These are phyloP conservation scores for Gentiana straminea DNA, from an alignment of 257 asterid genomes.

Conservation along the genomic window DNA sequence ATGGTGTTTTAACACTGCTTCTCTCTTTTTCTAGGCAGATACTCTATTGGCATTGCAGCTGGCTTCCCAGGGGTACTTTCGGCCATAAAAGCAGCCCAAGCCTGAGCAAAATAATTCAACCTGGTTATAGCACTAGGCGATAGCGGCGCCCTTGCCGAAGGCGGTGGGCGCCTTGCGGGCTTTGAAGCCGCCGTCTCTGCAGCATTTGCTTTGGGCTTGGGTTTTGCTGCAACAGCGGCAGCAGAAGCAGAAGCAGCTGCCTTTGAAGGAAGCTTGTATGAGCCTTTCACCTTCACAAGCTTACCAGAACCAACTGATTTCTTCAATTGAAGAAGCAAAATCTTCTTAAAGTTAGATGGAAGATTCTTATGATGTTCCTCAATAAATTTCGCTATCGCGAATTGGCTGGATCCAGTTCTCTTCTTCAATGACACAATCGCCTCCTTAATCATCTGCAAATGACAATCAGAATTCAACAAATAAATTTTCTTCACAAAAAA, in stretches of 20 bases:
- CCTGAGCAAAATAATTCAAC: too few species aligned
- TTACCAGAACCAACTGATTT: conserved; percentile 54
- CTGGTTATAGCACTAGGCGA: too few species aligned
- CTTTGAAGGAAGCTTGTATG: conserved; percentile 30
- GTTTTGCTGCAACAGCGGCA: background rate
- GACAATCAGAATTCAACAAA: background rate
- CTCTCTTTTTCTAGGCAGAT: background rate
- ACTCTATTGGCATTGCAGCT: too few species aligned
- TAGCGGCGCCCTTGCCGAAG: too few species aligned
- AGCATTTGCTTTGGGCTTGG: background rate
- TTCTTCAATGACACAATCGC: conserved; percentile 75
- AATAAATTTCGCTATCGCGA: conserved; percentile 61
- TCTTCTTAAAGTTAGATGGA: conserved; percentile 65
- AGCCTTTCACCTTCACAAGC: conserved; percentile 53
- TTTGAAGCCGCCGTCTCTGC: background rate
- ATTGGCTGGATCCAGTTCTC: conserved; percentile 69
- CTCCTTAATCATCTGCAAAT: conserved; percentile 61
- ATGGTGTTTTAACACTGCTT: background rate
- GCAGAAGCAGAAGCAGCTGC: background rate
- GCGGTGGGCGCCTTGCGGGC: too few species aligned
- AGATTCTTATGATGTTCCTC: conserved; percentile 66
- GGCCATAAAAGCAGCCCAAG: too few species aligned
- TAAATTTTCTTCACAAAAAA: background rate
- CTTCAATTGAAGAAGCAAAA: conserved; percentile 55
- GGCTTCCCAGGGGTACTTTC: conserved; percentile 2